phyloP scores from a whole-genome alignment of 495 filamentous ascomycete genomes.

The Lindgomyces ingoldianus region DNA sequence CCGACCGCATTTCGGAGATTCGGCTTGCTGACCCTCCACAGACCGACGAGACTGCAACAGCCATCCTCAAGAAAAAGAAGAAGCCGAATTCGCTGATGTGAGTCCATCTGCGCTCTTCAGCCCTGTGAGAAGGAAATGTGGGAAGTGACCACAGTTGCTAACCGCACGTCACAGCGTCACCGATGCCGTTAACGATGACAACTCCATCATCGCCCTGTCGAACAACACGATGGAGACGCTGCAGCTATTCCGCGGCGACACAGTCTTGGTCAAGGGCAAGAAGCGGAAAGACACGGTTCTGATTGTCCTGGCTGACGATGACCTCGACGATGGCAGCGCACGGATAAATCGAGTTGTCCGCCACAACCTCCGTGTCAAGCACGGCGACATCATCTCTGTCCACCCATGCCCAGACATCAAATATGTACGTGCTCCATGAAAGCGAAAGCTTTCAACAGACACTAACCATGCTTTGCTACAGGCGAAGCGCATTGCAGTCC shows the following conservation, averaged over 20 bases:
- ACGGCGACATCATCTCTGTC: conserved; percentile 94
- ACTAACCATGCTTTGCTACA: conserved; percentile 47
- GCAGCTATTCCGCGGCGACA: conserved; percentile 97
- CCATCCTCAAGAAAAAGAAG: conserved; percentile 99
- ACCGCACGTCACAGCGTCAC: conserved; percentile 67
- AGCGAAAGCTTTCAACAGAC: not conserved
- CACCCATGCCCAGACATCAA: conserved; percentile 99
- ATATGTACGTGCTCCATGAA: conserved; percentile 69
- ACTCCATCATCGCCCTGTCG: conserved; percentile 97
- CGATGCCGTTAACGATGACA: conserved; percentile 97
- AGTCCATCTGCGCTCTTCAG: conserved; percentile 36
- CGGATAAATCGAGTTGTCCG: conserved; percentile 97
- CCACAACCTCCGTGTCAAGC: conserved; percentile 97
- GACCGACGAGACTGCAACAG: conserved; percentile 92
- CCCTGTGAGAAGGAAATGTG: not conserved
- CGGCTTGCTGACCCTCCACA: conserved; percentile 45
- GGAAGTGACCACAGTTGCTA: not conserved
- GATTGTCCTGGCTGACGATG: conserved; percentile 95
- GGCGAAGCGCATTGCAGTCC: conserved; percentile 98
- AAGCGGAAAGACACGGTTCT: conserved; percentile 99
- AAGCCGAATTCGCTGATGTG: conserved; percentile 98
- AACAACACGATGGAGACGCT: conserved; percentile 99
- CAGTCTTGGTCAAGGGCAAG: conserved; percentile 97
- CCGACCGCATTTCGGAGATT: conserved; percentile 19
- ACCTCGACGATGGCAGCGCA: conserved; percentile 93